Evolutionary conservation across 1,284 basidiomycete genomes (phyloP), one percentile per base, ranked within the genome.

Genomic region (Austroboletus niveus): DNA sequence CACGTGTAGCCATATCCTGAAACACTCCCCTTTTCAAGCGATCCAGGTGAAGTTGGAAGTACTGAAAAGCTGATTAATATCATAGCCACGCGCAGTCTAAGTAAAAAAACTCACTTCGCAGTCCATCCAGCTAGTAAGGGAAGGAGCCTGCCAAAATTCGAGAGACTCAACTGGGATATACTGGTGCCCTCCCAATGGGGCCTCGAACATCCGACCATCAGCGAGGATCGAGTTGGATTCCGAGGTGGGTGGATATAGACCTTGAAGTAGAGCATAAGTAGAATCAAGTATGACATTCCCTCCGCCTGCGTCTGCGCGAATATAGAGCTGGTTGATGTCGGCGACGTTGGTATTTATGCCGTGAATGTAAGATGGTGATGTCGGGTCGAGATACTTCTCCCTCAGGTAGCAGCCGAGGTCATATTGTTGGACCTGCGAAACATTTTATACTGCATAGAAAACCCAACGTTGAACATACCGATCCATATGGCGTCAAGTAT

Each of bases 121-220:
- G 0, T 68, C 57, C 59, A 70, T 70, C 65, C 65, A 70, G 38
- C 66, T 63, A 14, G 65, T 66, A 2, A 66, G 63, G 34, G 56
- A 56, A 22, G 66, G 61, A 20, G 47, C 50, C 43, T 70, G 61
- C 56, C 43, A 66, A 44, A 45, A 58, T 41, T 66, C 65, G 20
- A 66, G 48, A 42, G 66, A 70, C 31, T 69, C 56, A 10, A 66
- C 65, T 30, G 65, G 68, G 22, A 66, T 17, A 46, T 66, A 70
- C 41, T 80, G 78, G 55, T 82, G 84, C 1, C 81, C 82, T 15
- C 70, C 69, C 8, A 81, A 63, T 0, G 78, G 78, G 15, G 74
- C 73, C 0, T 72, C 60, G n/a, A 83, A 69, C 11, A 40, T 69
- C 20, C 75, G 64, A 9, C 81, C 79, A 53, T 81, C 75, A 1